Percentiles rank a stretch among this genome's conserved stretches.
Evolutionary conservation across 495 filamentous ascomycete genomes (phyloP).

Genomic region (Penicillium verhagenii): DNA sequence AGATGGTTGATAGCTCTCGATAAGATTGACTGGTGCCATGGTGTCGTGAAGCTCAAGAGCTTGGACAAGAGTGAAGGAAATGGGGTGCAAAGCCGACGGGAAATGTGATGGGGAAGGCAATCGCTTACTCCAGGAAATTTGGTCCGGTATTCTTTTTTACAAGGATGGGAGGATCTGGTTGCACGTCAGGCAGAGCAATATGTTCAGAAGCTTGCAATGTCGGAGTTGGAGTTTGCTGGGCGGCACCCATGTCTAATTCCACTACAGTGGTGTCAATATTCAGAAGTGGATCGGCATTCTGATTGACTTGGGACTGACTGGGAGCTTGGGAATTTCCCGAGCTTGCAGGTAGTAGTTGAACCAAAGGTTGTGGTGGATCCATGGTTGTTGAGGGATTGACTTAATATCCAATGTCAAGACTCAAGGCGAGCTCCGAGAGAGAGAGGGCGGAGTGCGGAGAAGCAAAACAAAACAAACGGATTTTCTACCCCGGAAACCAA

Average conservation of each 20-base stretch:
- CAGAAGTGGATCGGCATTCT: background rate
- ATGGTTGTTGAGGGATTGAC: no score
- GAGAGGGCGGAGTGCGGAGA: no score
- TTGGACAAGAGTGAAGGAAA: background rate
- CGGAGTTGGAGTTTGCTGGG: constrained; percentile 2
- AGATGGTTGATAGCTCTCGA: background rate
- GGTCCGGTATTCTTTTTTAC: constrained; percentile 24
- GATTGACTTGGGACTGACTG: background rate
- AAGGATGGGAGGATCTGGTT: constrained; percentile 15
- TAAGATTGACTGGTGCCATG: background rate
- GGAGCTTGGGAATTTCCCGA: constrained; percentile 3
- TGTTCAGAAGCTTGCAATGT: constrained; percentile 15
- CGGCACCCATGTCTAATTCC: constrained; percentile 24
- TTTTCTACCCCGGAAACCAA: no score
- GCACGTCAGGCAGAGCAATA: constrained; percentile 20
- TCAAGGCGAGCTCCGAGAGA: no score
- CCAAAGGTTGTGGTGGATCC: constrained; percentile 28
- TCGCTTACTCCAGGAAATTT: constrained; percentile 38
- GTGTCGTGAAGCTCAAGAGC: background rate
- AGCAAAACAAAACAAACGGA: no score
- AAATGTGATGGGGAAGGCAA: background rate
- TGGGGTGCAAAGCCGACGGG: no score
- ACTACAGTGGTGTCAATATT: constrained; percentile 17
- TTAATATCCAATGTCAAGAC: no score
- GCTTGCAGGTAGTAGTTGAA: constrained; percentile 23